Conservation (phyloP, 305 asterid genomes). For the Salvia sclarea region DNA sequence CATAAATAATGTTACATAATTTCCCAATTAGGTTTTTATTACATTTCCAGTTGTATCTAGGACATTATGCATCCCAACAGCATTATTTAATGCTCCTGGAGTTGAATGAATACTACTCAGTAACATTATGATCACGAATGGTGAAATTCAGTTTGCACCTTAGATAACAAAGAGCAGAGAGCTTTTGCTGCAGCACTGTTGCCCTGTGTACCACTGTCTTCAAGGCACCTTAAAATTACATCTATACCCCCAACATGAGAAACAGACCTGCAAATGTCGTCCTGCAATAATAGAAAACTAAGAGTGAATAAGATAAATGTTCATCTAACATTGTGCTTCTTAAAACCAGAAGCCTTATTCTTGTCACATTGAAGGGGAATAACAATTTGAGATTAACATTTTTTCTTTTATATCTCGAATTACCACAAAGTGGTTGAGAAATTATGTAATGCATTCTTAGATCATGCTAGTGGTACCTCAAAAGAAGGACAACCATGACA, state of each 20-base stretch:
- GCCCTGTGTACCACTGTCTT: constrained; percentile 69
- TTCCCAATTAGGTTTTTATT: not conserved
- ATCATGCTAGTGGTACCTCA: not conserved
- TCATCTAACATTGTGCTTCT: constrained; percentile 24
- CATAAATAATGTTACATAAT: not conserved
- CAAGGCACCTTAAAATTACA: constrained; percentile 67
- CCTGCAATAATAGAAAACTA: constrained; percentile 51
- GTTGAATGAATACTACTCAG: not conserved
- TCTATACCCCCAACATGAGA: constrained; percentile 80
- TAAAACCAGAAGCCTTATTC: constrained; percentile 15
- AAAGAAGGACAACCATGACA: constrained; percentile 10
- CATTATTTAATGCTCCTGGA: not conserved
- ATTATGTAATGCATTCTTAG: constrained; percentile 2
- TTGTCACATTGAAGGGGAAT: no score
- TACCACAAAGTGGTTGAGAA: not conserved
- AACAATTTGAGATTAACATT: no score
- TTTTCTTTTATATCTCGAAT: not conserved
- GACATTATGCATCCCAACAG: not conserved
- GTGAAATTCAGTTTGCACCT: constrained; percentile 56
- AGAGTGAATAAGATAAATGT: constrained; percentile 16
- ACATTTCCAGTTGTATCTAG: not conserved
- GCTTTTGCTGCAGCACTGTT: constrained; percentile 61
- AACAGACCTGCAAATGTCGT: constrained; percentile 86
- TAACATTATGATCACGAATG: not conserved
- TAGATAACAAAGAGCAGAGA: constrained; percentile 77